phyloP scores from a whole-genome alignment of 768 basidiomycete genomes.

The Tubosaeta sp. region DNA sequence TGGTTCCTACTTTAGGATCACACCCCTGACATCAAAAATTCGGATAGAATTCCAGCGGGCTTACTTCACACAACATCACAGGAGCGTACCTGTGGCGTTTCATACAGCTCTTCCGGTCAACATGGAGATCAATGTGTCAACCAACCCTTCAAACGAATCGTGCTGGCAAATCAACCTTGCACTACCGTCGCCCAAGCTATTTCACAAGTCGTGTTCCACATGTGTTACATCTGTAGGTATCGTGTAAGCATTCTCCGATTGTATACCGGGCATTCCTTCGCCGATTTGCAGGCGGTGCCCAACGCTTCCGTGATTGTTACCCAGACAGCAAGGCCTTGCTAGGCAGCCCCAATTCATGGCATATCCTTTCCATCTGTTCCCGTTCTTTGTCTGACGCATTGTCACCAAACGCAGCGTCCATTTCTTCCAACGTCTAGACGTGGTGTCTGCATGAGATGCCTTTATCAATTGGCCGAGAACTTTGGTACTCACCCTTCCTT shows the following conservation, averaged over 20 bases:
- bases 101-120: not conserved
- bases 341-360: constrained; percentile 28
- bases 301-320: not conserved
- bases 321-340: constrained; percentile 18
- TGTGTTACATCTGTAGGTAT: not conserved
- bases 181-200: not conserved
- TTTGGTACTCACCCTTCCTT: constrained; percentile 25
- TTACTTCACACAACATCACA: too few species aligned
- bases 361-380: constrained; percentile 26
- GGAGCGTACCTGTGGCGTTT: not conserved
- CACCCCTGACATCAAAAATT: not conserved
- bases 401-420: constrained; percentile 32
- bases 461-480: too few species aligned
- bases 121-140: not conserved
- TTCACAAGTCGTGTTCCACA: not conserved
- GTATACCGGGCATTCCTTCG: not conserved
- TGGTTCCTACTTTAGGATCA: too few species aligned
- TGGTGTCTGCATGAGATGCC: not conserved
- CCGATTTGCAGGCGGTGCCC: not conserved
- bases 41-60: too few species aligned
- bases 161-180: not conserved
- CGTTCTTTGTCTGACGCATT: constrained; percentile 23
- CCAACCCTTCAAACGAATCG: not conserved
- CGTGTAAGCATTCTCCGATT: not conserved
- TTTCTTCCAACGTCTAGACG: constrained; percentile 31